phyloP scores from a whole-genome alignment of 257 asterid genomes.

The Solanum appendiculatum region DNA sequence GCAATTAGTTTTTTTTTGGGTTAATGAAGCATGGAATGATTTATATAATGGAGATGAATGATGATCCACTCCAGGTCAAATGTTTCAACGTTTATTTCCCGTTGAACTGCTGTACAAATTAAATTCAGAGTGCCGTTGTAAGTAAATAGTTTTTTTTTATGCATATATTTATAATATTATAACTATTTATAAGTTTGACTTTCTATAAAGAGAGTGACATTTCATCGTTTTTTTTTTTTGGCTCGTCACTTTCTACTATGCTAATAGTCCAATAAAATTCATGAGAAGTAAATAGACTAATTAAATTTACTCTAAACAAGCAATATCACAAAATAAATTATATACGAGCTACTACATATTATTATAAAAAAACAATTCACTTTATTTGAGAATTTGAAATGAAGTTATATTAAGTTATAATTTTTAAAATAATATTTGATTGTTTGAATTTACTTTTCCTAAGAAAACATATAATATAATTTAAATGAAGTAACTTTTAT shows the following conservation, averaged over 20 bases:
- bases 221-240: background rate
- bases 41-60: background rate
- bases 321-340: background rate
- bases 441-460: background rate
- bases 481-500: too few relatives aligned
- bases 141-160: background rate
- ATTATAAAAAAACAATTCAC: too few relatives aligned
- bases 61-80: background rate
- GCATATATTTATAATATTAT: background rate
- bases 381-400: too few relatives aligned
- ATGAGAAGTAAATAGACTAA: background rate
- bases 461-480: too few relatives aligned
- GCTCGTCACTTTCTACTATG: background rate
- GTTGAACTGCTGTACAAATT: background rate
- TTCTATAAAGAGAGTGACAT: background rate
- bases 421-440: too few relatives aligned
- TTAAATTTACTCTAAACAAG: too few relatives aligned
- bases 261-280: background rate
- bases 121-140: background rate
- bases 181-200: background rate
- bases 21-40: background rate
- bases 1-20: background rate
- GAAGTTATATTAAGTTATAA: too few relatives aligned
- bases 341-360: too few relatives aligned
- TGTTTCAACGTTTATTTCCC: background rate